phyloP scores from a whole-genome alignment of 1,139 yeast species.

The Geotrichum australiense region DNA sequence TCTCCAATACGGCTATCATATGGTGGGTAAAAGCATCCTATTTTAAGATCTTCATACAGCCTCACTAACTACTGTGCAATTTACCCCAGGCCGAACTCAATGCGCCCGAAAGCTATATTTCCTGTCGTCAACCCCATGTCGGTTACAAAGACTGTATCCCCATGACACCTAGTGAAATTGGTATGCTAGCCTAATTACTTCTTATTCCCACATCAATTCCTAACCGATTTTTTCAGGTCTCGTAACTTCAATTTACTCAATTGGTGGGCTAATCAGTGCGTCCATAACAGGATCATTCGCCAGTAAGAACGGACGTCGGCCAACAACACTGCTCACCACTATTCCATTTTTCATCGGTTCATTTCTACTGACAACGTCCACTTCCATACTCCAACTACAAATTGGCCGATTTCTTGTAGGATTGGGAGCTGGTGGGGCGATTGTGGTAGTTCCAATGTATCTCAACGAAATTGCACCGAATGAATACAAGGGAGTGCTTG shows the following conservation, averaged over 20 bases:
- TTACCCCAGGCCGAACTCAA: constrained; percentile 59
- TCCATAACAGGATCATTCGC: constrained; percentile 63
- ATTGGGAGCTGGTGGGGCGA: constrained; percentile 76
- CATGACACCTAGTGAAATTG: constrained; percentile 59
- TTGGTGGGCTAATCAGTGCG: constrained; percentile 84
- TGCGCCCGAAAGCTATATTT: constrained; percentile 65
- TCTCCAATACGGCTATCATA: constrained; percentile 80
- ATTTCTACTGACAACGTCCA: constrained; percentile 48
- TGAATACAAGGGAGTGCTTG: constrained; percentile 63
- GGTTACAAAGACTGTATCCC: constrained; percentile 47
- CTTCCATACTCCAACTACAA: constrained; percentile 41
- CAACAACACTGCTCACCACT: constrained; percentile 50
- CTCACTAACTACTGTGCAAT: neutral
- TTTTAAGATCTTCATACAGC: no score
- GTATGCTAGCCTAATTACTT: constrained; percentile 35
- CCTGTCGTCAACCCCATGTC: constrained; percentile 38
- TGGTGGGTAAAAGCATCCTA: constrained; percentile 35
- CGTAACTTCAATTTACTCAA: constrained; percentile 74
- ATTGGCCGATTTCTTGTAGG: constrained; percentile 76
- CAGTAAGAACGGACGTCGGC: constrained; percentile 58
- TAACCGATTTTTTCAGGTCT: constrained; percentile 2
- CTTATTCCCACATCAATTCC: neutral
- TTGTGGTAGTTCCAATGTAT: constrained; percentile 80
- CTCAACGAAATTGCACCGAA: constrained; percentile 76
- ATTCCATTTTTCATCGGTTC: constrained; percentile 62